Evolutionary conservation across 805 yeast genomes (phyloP), one percentile per base, ranked within the genome.

Genomic region (Pichia kluyveri): DNA sequence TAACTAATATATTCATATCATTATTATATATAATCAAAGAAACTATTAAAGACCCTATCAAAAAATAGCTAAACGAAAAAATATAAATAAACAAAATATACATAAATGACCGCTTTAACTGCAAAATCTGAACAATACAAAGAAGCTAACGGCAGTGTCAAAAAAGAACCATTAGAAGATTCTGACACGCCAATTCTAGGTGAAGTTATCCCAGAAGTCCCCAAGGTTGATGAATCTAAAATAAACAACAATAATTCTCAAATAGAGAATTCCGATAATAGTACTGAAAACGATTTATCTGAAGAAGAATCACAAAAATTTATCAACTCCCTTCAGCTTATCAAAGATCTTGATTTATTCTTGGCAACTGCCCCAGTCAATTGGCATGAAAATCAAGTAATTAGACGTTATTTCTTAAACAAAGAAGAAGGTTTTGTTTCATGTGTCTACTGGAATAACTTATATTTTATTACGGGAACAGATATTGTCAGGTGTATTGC

Each of bases 401-500:
- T 93, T 43, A 74, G 96, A 60, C 71, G 96, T 46, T 91, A 87
- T 64, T 84, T 82, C 60, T 68, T 91, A 44, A 89, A 88, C 56
- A 85, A 83, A 53, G 95, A 86, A 50, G 96, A 90, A 63, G 93
- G 91, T 3, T 88, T 91, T 55, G 88, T 88, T n/a, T 78, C 86
- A 32, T 91, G 99, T 66, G 88, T 93, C 1, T 83, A 76, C 56
- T 91, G 98, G 97, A 86, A 88, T 59, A 84, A 85, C 59, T 69
- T 90, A 14, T 91, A 84, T 62, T 90, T 85, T 66, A 77, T 91
- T 43, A 91, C 98, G 0, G 98, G 98, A 3, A 91, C 98, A 0
- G 98, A 93, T 69, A 90, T 91, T 50, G 96, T 93, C 42, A 79
- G 96, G 50, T 87, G 96, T 63, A 79, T 91, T 44, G 84, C 89